Percentiles rank a stretch among this genome's conserved stretches.
phyloP scores from a whole-genome alignment of 345 rosid genomes.

The Crucihimalaya himalaica region DNA sequence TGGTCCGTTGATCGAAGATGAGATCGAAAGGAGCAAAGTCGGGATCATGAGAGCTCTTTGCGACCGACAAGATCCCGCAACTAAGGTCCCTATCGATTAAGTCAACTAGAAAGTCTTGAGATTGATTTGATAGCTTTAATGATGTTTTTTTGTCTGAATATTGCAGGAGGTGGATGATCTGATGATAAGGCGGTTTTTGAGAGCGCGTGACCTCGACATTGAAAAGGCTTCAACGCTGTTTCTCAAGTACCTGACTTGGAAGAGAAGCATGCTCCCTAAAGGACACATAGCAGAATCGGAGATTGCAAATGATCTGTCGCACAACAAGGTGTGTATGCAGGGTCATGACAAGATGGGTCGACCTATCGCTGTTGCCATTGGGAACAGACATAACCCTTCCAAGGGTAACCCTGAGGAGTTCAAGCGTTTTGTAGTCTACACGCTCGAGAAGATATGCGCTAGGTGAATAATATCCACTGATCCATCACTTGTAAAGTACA shows the following conservation, averaged over 20 bases:
- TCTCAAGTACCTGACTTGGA: conserved; percentile 78
- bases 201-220: conserved; percentile 84
- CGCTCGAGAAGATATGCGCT: conserved; percentile 67
- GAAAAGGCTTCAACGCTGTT: conserved; percentile 80
- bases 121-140: not conserved
- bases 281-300: conserved; percentile 59
- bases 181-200: conserved; percentile 75
- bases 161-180: conserved; percentile 77
- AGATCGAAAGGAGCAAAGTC: conserved; percentile 74
- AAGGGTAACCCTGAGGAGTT: conserved; percentile 71
- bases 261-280: conserved; percentile 52
- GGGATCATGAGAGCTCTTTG: conserved; percentile 80
- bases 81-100: conserved; percentile 51
- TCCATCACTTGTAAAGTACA: not conserved
- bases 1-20: conserved; percentile 43
- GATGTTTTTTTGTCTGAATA: not conserved
- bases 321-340: conserved; percentile 70
- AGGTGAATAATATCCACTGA: conserved; percentile 41
- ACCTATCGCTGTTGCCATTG: conserved; percentile 60
- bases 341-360: conserved; percentile 75
- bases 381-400: conserved; percentile 64
- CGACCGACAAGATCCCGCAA: conserved; percentile 70
- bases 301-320: conserved; percentile 60
- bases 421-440: conserved; percentile 78
- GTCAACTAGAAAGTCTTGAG: not conserved